These are phyloP conservation scores for Tricholoma sp. DNA, from an alignment of 768 basidiomycete genomes.

Conservation along the genomic window DNA sequence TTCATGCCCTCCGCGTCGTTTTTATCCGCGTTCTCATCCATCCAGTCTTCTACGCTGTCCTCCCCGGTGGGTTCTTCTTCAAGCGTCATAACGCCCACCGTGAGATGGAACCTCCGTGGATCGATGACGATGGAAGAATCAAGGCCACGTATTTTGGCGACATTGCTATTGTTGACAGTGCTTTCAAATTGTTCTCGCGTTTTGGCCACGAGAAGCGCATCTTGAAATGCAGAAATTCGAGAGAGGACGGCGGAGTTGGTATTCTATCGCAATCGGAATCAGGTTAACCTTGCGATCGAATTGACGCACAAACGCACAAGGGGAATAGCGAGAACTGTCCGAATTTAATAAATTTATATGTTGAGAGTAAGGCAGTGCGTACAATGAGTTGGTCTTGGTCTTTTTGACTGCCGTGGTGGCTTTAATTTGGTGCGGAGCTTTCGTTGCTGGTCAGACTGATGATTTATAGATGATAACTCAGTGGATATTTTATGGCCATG, in stretches of 20 bases:
- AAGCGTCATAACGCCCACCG: conserved; percentile 70
- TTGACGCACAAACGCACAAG: conserved; percentile 17
- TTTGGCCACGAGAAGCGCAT: conserved; percentile 33
- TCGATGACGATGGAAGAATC: conserved; percentile 56
- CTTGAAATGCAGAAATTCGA: conserved; percentile 33
- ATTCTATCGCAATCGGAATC: conserved; percentile 24
- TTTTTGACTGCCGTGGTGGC: neutral
- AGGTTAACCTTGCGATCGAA: neutral
- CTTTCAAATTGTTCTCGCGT: neutral
- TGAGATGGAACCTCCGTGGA: conserved; percentile 60
- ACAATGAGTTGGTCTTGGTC: neutral
- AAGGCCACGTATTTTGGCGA: conserved; percentile 41
- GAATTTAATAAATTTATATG: neutral
- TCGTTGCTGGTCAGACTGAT: neutral
- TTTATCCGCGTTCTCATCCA: neutral
- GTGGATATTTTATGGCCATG: neutral
- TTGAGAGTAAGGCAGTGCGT: too few relatives aligned
- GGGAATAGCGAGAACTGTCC: conserved; percentile 27
- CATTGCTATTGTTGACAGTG: neutral
- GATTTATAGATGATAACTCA: neutral
- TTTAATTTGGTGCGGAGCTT: neutral
- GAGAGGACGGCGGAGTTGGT: conserved; percentile 35
- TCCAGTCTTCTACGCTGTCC: neutral
- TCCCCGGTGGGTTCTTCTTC: conserved; percentile 13
- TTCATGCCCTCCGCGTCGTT: neutral